Evolutionary conservation across 2,329 filamentous ascomycete species (phyloP), one percentile per base, ranked within the genome.

Genomic region (Aspergillus brasiliensis): DNA sequence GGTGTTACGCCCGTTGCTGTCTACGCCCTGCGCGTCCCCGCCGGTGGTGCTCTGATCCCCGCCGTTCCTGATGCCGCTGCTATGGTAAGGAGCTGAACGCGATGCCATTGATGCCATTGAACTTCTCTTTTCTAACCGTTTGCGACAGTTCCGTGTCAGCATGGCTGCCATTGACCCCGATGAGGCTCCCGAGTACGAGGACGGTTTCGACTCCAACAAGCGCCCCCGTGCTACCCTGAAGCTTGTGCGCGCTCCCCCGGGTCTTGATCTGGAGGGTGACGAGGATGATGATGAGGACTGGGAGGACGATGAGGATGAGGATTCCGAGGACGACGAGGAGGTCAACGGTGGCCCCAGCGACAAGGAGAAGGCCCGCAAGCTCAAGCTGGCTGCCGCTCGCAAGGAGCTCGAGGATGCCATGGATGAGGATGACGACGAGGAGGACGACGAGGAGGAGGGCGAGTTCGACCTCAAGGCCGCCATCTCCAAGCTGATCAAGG

Each of bases 91-190:
- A 54, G 57, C 49, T 3, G 7, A 31, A 17, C 0, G 13, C 8
- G 7, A 2, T 13, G 10, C n/a, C 40, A 17, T 11, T 27, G 31
- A 28, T 21, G 2, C 34, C 53, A 31, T 63, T 25, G 11, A 3
- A n/a, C 8, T 31, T 6, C 46, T 15, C 11, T 42, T 46, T 8
- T 17, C 52, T 55, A 55, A 55, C n/a, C 13, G 13, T 21, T 2
- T 44, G 27, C 37, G 13, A 46, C 72, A 97, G 93, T 96, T 97
- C 82, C 92, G 92, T 77, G 92, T 99, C 74, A 98, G 93, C 72
- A 99, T 99, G 95, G 95, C 96, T 72, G 95, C 95, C 67, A 89
- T 99, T 76, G 94, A 99, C 76, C 95, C 95, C 60, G 92, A 87
- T 72, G 91, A 91, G 70, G 83, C 87, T 69, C 84, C 88, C 37